phyloP scores from a whole-genome alignment of 345 rosid species.

The Hibiscus mutabilis region DNA sequence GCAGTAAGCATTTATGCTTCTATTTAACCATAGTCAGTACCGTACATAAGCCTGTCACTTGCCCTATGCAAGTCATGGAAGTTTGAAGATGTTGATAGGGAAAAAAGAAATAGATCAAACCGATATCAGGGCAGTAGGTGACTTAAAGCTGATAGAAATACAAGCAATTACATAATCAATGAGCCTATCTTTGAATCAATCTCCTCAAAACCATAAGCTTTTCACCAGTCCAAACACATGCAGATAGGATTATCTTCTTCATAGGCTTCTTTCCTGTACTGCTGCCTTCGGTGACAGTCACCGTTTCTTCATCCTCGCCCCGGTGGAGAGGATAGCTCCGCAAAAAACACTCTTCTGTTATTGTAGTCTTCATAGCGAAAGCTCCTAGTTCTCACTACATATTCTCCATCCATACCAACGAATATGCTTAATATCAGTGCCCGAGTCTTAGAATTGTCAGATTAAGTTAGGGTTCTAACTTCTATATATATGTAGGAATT shows the following conservation, averaged over 20 bases:
- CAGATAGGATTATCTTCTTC: constrained; percentile 33
- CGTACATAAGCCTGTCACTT: constrained; percentile 5
- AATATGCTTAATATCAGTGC: background rate
- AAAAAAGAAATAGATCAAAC: constrained; percentile 11
- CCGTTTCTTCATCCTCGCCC: constrained; percentile 27
- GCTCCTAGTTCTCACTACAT: constrained; percentile 27
- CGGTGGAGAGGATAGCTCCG: constrained; percentile 51
- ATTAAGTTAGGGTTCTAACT: background rate
- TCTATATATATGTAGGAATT: background rate
- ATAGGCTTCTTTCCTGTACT: constrained; percentile 19
- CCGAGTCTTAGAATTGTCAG: background rate
- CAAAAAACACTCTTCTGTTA: constrained; percentile 25
- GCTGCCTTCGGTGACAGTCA: constrained; percentile 2
- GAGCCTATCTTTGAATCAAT: constrained; percentile 37
- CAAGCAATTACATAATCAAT: constrained; percentile 33
- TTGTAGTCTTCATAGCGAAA: constrained; percentile 39
- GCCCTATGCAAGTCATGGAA: constrained; percentile 12
- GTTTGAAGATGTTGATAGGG: background rate
- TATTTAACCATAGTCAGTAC: background rate
- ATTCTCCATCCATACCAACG: constrained; percentile 20
- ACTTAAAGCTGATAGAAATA: constrained; percentile 22
- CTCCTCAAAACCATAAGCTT: constrained; percentile 33
- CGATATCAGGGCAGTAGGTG: constrained; percentile 22
- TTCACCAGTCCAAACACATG: constrained; percentile 34
- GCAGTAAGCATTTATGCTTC: background rate